phyloP scores from a whole-genome alignment of 306 rosid species.

The Malus sieversii region DNA sequence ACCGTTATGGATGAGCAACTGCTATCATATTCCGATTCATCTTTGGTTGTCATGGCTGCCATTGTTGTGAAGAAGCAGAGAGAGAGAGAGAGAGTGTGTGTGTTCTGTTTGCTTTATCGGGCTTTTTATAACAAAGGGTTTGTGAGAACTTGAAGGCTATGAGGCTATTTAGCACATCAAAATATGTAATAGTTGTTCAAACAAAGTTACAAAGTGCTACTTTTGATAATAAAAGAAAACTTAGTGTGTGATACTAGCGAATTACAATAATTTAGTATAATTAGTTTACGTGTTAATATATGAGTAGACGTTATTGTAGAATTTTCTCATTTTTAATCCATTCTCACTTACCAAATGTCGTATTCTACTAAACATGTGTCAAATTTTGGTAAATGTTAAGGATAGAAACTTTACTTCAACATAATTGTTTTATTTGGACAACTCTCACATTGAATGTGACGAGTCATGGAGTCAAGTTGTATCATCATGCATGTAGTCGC shows the following conservation, averaged over 20 bases:
- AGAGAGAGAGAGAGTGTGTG: background rate
- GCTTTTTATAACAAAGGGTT: conserved; percentile 25
- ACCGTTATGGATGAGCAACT: conserved; percentile 73
- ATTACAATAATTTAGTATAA: too few relatives aligned
- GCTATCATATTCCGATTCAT: conserved; percentile 74
- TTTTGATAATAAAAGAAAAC: conserved; percentile 14
- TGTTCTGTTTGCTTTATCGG: conserved; percentile 2
- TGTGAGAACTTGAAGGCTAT: background rate
- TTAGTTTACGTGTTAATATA: too few relatives aligned
- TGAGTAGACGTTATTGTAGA: too few relatives aligned
- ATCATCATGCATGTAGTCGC: too few relatives aligned
- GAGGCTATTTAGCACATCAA: conserved; percentile 14
- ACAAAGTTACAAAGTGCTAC: conserved; percentile 26
- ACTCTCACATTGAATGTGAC: background rate
- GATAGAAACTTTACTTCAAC: too few relatives aligned
- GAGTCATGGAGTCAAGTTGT: too few relatives aligned
- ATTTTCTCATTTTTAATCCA: too few relatives aligned
- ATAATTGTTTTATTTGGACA: background rate
- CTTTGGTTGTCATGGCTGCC: conserved; percentile 35
- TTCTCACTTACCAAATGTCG: too few relatives aligned
- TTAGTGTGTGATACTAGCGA: background rate
- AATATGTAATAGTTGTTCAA: conserved; percentile 15
- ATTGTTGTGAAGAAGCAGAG: conserved; percentile 25
- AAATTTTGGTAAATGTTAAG: background rate
- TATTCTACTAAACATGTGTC: background rate